Evolutionary conservation across 306 rosid species (phyloP).

Genomic region (Canavalia gladiata): DNA sequence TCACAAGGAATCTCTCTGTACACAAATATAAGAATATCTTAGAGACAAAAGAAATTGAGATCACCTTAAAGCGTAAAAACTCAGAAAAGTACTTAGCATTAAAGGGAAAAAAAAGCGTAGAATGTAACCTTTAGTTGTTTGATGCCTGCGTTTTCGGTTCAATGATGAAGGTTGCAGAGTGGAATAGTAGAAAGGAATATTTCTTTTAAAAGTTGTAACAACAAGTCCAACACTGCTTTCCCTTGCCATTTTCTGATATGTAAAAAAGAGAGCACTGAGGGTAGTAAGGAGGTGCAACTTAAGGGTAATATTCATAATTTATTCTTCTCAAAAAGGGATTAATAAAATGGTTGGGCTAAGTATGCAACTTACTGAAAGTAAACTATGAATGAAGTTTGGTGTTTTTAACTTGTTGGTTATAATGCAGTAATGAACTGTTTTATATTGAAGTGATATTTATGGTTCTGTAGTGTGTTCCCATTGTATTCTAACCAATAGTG

Average conservation of each 20-base stretch:
- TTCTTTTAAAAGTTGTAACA: background rate
- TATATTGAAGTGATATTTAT: background rate
- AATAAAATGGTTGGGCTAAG: background rate
- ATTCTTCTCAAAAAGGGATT: background rate
- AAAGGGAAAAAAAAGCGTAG: background rate
- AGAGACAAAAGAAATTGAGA: constrained; percentile 10
- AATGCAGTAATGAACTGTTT: constrained; percentile 34
- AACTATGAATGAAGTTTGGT: constrained; percentile 1
- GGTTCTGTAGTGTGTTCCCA: background rate
- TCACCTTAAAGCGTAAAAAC: background rate
- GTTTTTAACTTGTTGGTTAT: background rate
- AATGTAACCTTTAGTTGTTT: constrained; percentile 21
- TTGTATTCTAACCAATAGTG: background rate
- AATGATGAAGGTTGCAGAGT: constrained; percentile 31
- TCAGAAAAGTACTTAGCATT: background rate
- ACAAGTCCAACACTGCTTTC: background rate
- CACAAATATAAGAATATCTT: constrained; percentile 6
- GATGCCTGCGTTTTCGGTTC: constrained; percentile 29
- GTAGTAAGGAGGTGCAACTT: background rate
- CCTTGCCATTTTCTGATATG: background rate
- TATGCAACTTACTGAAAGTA: background rate
- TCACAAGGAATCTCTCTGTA: background rate
- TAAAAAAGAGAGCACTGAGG: background rate
- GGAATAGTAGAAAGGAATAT: constrained; percentile 26
- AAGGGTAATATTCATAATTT: background rate